These are phyloP conservation scores for Nepenthes alata DNA, from an alignment of 179 eudicot genomes.

Conservation along the genomic window DNA sequence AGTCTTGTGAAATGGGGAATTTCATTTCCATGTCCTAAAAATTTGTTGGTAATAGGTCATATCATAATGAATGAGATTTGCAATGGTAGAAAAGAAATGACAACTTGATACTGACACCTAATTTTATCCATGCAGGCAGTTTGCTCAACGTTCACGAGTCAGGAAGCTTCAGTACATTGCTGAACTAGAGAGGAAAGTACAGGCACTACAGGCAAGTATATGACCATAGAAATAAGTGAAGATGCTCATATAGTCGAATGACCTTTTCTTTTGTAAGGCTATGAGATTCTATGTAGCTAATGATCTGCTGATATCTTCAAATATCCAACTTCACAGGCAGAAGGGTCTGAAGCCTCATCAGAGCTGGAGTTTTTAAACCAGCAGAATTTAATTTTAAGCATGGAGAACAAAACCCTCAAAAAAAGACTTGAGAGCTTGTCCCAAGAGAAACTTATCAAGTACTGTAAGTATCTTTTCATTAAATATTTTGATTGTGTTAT, in stretches of 20 bases:
- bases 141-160: constrained; percentile 95
- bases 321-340: constrained; percentile 39
- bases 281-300: not conserved
- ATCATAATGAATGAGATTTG: no score
- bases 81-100: not conserved
- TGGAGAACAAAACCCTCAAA: constrained; percentile 93
- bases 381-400: constrained; percentile 76
- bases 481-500: not conserved
- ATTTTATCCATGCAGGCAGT: constrained; percentile 46
- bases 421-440: constrained; percentile 81
- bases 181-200: constrained; percentile 85
- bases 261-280: not conserved
- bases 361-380: constrained; percentile 86
- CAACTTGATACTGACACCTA: not conserved
- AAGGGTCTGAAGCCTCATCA: constrained; percentile 81
- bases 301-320: not conserved
- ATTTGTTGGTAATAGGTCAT: no score
- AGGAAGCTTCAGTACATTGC: constrained; percentile 95
- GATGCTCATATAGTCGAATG: not conserved
- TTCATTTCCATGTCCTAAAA: no score
- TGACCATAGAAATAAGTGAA: not conserved
- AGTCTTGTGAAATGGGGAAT: no score
- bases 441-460: constrained; percentile 83
- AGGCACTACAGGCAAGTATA: constrained; percentile 63
- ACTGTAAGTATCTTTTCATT: constrained; percentile 35